These are phyloP conservation scores for Hypoxylon sp. DNA, from an alignment of 2,329 filamentous ascomycete species.

Conservation along the genomic window DNA sequence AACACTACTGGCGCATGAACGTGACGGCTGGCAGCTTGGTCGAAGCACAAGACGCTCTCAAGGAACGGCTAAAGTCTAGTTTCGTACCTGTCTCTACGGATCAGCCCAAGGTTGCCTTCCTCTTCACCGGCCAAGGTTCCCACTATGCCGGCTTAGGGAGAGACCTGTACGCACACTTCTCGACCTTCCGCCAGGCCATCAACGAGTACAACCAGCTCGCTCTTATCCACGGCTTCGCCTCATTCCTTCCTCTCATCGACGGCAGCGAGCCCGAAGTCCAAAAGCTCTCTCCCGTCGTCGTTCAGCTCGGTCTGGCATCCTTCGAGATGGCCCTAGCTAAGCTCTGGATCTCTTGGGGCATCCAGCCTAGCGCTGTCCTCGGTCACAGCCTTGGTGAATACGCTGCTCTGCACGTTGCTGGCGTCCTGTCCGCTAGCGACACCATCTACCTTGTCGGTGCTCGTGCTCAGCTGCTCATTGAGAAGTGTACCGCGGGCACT, in stretches of 20 bases:
- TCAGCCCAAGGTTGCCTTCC: slow-evolving; percentile 59
- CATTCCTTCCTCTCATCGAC: slow-evolving; percentile 61
- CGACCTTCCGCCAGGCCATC: slow-evolving; percentile 60
- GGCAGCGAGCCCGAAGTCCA: slow-evolving; percentile 54
- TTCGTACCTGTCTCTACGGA: slow-evolving; percentile 53
- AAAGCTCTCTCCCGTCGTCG: slow-evolving; percentile 57
- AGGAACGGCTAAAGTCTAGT: slow-evolving; percentile 52
- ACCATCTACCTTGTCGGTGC: slow-evolving; percentile 75
- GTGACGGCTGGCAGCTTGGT: slow-evolving; percentile 52
- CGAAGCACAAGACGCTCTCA: slow-evolving; percentile 54
- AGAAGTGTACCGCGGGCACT: slow-evolving; percentile 70
- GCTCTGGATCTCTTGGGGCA: slow-evolving; percentile 64
- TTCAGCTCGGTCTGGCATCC: slow-evolving; percentile 62
- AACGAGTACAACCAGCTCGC: slow-evolving; percentile 65
- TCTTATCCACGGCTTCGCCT: slow-evolving; percentile 61
- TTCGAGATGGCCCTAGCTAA: slow-evolving; percentile 65
- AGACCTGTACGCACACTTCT: slow-evolving; percentile 57
- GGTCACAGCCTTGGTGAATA: slow-evolving; percentile 77
- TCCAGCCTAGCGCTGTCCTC: slow-evolving; percentile 62
- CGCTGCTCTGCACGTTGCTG: slow-evolving; percentile 74
- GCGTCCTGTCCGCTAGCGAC: slow-evolving; percentile 74
- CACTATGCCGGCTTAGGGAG: slow-evolving; percentile 61
- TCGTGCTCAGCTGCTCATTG: slow-evolving; percentile 70
- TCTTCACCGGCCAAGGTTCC: slow-evolving; percentile 66
- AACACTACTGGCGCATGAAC: slow-evolving; percentile 65